Conservation (phyloP, 1,284 basidiomycete species). For the Coniferiporia weirii region DNA sequence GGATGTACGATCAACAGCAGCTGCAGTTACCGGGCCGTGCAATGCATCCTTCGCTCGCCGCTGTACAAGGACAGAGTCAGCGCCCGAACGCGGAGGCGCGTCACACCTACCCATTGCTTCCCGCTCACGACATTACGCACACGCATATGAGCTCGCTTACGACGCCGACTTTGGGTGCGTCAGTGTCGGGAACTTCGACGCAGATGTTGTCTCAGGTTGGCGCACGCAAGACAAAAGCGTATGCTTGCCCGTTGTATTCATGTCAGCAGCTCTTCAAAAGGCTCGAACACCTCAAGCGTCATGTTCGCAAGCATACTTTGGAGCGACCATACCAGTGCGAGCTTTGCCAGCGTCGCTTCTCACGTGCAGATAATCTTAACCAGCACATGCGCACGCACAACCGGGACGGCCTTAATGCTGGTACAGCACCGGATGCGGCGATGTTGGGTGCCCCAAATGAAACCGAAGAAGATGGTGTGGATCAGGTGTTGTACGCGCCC, state of each 20-base stretch:
- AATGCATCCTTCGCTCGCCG: constrained; percentile 5
- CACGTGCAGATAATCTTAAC: constrained; percentile 78
- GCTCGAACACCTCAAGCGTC: constrained; percentile 83
- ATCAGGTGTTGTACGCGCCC: constrained; percentile 25
- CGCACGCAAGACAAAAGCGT: constrained; percentile 52
- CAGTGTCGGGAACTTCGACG: not conserved
- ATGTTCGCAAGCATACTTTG: constrained; percentile 85
- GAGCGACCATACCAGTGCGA: constrained; percentile 77
- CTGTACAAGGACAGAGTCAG: not conserved
- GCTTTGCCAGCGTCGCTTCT: constrained; percentile 74
- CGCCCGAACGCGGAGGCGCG: constrained; percentile 23
- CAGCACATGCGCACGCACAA: constrained; percentile 80
- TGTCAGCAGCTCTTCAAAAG: constrained; percentile 85
- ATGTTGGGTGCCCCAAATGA: constrained; percentile 25
- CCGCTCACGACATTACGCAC: not conserved
- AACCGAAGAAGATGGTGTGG: constrained; percentile 27
- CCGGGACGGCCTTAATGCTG: constrained; percentile 30
- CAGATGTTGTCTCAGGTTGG: constrained; percentile 9
- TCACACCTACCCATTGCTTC: constrained; percentile 25
- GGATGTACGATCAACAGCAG: not conserved
- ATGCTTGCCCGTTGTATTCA: constrained; percentile 72
- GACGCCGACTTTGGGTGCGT: not conserved
- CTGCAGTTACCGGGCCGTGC: constrained; percentile 10
- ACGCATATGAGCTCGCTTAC: not conserved
- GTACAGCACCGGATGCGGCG: constrained; percentile 21